Base-by-base conservation (phyloP, 2,329 filamentous ascomycete genomes). In the Epichloe festucae region DNA sequence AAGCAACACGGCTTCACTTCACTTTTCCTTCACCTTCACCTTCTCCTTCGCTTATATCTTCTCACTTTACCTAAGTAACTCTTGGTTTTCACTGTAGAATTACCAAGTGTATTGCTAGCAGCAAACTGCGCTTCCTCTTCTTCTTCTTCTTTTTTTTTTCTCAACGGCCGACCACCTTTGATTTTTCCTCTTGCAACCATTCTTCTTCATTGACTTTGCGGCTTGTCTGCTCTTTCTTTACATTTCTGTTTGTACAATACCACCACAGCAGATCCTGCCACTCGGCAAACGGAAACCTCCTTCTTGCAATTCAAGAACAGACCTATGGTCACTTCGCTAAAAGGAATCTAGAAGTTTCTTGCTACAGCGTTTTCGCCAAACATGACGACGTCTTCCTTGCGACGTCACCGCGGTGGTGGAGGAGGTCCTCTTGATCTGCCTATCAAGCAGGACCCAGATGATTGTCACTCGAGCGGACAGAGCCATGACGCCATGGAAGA, bases 401-500 rank as follows among this genome's bases (percentile, higher is more conserved):
- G 48, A 2, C 52, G 52, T 11, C 48, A 53, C 31, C 52, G 48
- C 14, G 41, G 48, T 10, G 41, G 48, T 10, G 41, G 21, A 15
- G 19, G 8, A 11, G 21, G 40, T 36, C 14, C 3, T 2, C 12
- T 17, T 5, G 31, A 40, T 5, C 5, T 17, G 27, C 40, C 14
- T 38, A 48, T 65, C 46, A 66, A 66, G 47, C 54, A 38, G 43
- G 63, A 66, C 10, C 60, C 58, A 8, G 59, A 65, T 21, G 21
- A n/a, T 11, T 48, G 39, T 3, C n/a, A 38, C 7, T 43, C 43
- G n/a, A 17, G 34, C 27, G 23, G 27, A n/a, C 31, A 35, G 4
- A 10, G n/a, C 31, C 5, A 43, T 4, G 17, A 36, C 12, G 19
- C 4, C 35, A 8, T 49, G 21, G 48, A 40, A 15, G 36, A 53